Base-by-base conservation (phyloP, 2,329 filamentous ascomycete species). In the Cladobotryum mycophilum region DNA sequence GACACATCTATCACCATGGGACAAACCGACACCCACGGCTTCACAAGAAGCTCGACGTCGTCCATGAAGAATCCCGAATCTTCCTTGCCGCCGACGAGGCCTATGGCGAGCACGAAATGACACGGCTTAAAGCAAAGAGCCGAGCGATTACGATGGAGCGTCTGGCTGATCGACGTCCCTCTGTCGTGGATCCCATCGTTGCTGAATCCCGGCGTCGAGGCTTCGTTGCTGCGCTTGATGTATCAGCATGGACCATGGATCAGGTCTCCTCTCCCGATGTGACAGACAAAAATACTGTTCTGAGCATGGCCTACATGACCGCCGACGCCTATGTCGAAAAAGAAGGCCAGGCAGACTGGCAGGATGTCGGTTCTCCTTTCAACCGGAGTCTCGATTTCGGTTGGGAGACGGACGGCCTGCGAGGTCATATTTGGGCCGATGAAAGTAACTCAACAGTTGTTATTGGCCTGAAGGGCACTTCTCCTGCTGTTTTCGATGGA, bases 1-100 rank as follows among this genome's bases (percentile, higher is more conserved):
- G 89, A 61, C 92, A 99, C 69, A 85, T 97, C 62, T 93, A 89
- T 70, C 91, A 96, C 66, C 91, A 96, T 70, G 92, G 92, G 52
- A 87, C 89, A 38, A 80, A 92, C 67, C 73, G 79, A 58, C 81
- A 95, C 59, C 91, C 91, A 3, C 70, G 77, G 5, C 79, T 96
- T 14, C 89, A 96, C 67, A 79, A 85, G 52, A 84, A 82, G 59
- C 76, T 86, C 54, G 89, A 97, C 66, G 74, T 96, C 33, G 55
- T 65, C 40, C 71, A 79, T 17, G 78, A 84, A 14, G 70, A 76
- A 34, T 61, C 64, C 15, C 65, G 65, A 38, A 71, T 92, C 42
- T 86, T 79, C 71, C 72, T 87, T 50, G 74, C 79, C 11, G 76
- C 77, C 47, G 81, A 85, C 48, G 82, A 82, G 49, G 76, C 75